Evolutionary conservation across 192 early-diverging fungal genomes (phyloP).

Genomic region (Coemansia sp.): DNA sequence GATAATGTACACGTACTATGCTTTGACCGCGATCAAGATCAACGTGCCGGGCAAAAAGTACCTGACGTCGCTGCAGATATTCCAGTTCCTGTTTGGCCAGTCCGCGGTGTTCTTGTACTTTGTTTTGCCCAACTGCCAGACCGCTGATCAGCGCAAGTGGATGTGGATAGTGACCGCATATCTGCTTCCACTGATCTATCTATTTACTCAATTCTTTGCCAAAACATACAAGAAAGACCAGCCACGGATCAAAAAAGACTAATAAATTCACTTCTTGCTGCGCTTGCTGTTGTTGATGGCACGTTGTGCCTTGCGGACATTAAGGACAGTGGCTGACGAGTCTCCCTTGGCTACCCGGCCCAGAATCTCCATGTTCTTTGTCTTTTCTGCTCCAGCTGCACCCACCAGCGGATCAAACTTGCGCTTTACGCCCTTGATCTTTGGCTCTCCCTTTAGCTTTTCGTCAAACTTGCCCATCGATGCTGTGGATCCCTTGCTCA

Average conservation of each 20-base stretch:
- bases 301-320: conserved; percentile 52
- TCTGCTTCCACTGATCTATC: conserved; percentile 68
- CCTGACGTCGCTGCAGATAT: conserved; percentile 79
- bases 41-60: conserved; percentile 78
- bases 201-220: conserved; percentile 79
- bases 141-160: conserved; percentile 56
- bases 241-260: background rate
- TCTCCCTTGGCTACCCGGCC: conserved; percentile 62
- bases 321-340: conserved; percentile 34
- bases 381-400: conserved; percentile 69
- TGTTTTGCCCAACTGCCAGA: conserved; percentile 55
- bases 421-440: conserved; percentile 77
- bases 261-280: conserved; percentile 48
- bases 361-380: conserved; percentile 64
- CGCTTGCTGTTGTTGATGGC: conserved; percentile 48
- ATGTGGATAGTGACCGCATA: conserved; percentile 64
- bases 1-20: conserved; percentile 84
- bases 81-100: conserved; percentile 76
- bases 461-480: conserved; percentile 91
- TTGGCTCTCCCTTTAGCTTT: conserved; percentile 74
- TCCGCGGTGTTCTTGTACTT: conserved; percentile 62
- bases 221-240: conserved; percentile 57
- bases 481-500: conserved; percentile 83
- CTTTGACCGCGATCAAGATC: conserved; percentile 65
- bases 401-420: conserved; percentile 65